Percentiles rank a stretch among this genome's conserved stretches.
Evolutionary conservation across 225 moss, liverwort and hornwort species (phyloP).

Genomic region (Physcomitrellopsis africana): DNA sequence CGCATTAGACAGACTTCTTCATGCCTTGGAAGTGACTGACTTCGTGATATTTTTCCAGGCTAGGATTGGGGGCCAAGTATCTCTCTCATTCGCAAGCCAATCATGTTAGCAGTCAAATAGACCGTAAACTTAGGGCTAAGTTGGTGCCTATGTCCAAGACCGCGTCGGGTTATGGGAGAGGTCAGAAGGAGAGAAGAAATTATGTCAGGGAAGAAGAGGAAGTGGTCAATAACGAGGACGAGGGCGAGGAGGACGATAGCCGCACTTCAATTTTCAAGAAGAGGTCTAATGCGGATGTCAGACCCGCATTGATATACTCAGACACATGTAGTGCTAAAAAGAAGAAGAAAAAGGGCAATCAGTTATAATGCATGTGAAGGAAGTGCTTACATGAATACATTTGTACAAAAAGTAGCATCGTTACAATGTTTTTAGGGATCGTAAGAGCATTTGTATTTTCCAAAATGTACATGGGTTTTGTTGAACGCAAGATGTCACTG

Average conservation of each 20-base stretch:
- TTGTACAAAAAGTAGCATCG: no score
- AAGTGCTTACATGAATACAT: no score
- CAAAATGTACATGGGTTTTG: no score
- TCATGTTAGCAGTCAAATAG: constrained; percentile 44
- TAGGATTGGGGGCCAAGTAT: constrained; percentile 55
- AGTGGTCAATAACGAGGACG: constrained; percentile 7
- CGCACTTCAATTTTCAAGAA: constrained; percentile 52
- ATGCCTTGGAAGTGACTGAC: not conserved
- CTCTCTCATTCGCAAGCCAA: constrained; percentile 48
- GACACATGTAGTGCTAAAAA: constrained; percentile 26
- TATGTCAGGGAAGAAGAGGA: constrained; percentile 23
- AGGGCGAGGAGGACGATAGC: constrained; percentile 43
- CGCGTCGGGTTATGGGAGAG: not conserved
- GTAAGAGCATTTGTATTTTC: no score
- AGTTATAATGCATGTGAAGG: no score
- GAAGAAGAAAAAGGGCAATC: constrained; percentile 28
- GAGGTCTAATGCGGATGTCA: constrained; percentile 31
- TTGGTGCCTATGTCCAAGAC: constrained; percentile 20
- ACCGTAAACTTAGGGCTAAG: constrained; percentile 48
- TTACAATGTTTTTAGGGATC: no score
- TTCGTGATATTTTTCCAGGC: constrained; percentile 27
- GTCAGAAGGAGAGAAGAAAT: constrained; percentile 16
- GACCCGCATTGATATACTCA: constrained; percentile 33
- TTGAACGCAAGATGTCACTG: no score
- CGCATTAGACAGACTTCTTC: no score